Evolutionary conservation across 106 monocot genomes (phyloP).

Genomic region (Dioscorea dumetorum): DNA sequence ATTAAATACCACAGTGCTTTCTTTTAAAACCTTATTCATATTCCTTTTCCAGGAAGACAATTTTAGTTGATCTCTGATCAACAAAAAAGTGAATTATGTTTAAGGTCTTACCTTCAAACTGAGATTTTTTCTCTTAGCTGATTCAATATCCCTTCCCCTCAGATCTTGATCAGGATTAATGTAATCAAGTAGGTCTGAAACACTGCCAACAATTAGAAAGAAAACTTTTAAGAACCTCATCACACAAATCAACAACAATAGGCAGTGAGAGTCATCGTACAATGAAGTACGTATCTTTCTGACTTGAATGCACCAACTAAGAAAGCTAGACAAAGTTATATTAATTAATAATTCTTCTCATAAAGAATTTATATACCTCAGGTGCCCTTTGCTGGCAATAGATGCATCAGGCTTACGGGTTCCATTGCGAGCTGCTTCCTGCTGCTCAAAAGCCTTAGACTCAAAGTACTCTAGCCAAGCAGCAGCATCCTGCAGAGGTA

Average conservation of each 20-base stretch:
- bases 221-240: not conserved
- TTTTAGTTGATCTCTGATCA: too few species aligned
- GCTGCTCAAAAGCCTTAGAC: conserved; percentile 97
- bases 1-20: too few species aligned
- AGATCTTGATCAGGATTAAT: conserved; percentile 77
- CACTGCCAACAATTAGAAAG: conserved; percentile 41
- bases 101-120: conserved; percentile 50
- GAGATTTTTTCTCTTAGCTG: conserved; percentile 66
- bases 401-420: conserved; percentile 92
- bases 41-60: too few species aligned
- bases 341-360: too few species aligned
- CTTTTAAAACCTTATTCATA: too few species aligned
- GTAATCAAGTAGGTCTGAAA: conserved; percentile 98
- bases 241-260: not conserved
- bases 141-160: conserved; percentile 65
- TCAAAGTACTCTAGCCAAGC: conserved; percentile 99
- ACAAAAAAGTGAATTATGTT: not conserved
- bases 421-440: conserved; percentile 94
- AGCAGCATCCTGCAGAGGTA: conserved; percentile 72
- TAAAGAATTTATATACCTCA: conserved; percentile 46
- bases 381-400: conserved; percentile 95
- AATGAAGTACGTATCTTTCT: too few species aligned
- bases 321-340: too few species aligned
- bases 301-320: too few species aligned
- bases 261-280: not conserved